A percentile compares a stretch with the other conserved stretches of the same genome.
phyloP scores from a whole-genome alignment of 1,284 basidiomycete species.

The Pseudozyma pruni region DNA sequence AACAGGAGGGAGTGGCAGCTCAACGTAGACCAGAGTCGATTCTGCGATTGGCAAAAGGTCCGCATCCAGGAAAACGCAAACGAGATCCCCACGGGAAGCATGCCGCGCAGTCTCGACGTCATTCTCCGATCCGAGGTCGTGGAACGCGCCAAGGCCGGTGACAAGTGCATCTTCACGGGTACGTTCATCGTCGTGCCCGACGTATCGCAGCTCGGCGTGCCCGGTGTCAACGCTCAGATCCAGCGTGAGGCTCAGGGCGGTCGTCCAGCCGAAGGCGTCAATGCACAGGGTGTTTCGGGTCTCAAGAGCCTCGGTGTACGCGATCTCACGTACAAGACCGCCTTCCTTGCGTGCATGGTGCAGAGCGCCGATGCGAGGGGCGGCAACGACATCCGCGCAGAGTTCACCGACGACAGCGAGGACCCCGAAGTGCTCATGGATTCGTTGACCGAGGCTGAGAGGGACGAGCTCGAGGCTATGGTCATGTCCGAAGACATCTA shows the following conservation, averaged over 20 bases:
- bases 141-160: slow-evolving; percentile 96
- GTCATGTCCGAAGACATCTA: slow-evolving; percentile 94
- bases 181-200: slow-evolving; percentile 99
- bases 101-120: slow-evolving; percentile 80
- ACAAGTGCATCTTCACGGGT: slow-evolving; percentile 97
- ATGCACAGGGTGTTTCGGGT: slow-evolving; percentile 87
- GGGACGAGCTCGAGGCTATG: slow-evolving; percentile 94
- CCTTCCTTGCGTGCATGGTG: slow-evolving; percentile 97
- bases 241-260: slow-evolving; percentile 82
- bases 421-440: slow-evolving; percentile 84
- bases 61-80: slow-evolving; percentile 99
- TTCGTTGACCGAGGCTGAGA: slow-evolving; percentile 89
- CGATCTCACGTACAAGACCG: slow-evolving; percentile 97
- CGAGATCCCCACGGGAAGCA: slow-evolving; percentile 97
- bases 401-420: slow-evolving; percentile 85
- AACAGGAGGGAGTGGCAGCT: slow-evolving; percentile 92
- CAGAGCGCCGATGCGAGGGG: slow-evolving; percentile 80
- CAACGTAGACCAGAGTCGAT: slow-evolving; percentile 94
- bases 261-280: slow-evolving; percentile 73
- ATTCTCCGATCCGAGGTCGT: slow-evolving; percentile 94
- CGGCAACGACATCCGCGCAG: slow-evolving; percentile 70
- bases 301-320: slow-evolving; percentile 92
- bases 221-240: slow-evolving; percentile 92
- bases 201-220: slow-evolving; percentile 92
- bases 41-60: slow-evolving; percentile 99